A percentile compares a stretch with the other conserved stretches of the same genome.
Evolutionary conservation across 2,329 filamentous ascomycete species (phyloP).

Genomic region (Neofusicoccum ribis): DNA sequence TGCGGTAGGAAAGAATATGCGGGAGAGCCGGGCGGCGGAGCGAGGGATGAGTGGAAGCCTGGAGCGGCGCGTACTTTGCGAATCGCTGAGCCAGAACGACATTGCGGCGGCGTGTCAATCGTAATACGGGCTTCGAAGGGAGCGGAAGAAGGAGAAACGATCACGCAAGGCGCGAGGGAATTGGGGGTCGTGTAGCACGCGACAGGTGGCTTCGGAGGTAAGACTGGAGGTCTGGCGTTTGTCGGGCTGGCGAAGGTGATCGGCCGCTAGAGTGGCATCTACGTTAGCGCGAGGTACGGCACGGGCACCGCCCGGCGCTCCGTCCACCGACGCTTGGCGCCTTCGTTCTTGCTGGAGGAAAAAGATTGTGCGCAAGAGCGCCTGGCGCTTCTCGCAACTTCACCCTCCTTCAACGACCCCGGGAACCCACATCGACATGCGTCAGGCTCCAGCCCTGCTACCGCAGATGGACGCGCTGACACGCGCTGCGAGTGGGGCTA

Average conservation of each 20-base stretch:
- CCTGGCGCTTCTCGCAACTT: background rate
- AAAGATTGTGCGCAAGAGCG: background rate
- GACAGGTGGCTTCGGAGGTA: background rate
- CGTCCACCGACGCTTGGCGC: constrained; percentile 3
- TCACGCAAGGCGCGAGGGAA: background rate
- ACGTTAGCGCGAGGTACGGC: constrained; percentile 12
- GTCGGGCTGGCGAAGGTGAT: constrained; percentile 10
- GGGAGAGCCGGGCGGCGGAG: background rate
- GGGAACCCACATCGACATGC: background rate
- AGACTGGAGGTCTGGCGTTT: background rate
- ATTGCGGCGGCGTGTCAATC: constrained; percentile 44
- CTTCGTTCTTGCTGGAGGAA: background rate
- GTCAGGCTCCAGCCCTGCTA: background rate
- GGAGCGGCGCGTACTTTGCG: constrained; percentile 67
- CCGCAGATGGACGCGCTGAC: background rate
- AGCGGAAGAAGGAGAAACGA: background rate
- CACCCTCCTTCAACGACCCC: background rate
- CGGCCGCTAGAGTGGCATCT: constrained; percentile 11
- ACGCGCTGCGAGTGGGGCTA: background rate
- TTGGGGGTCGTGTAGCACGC: background rate
- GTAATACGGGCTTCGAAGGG: background rate
- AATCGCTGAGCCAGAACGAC: constrained; percentile 96
- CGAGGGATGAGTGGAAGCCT: background rate
- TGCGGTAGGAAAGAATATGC: background rate
- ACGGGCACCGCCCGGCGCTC: background rate